phyloP scores from a whole-genome alignment of 78 protist genomes.

The Dictyostelium brefeldianum region DNA sequence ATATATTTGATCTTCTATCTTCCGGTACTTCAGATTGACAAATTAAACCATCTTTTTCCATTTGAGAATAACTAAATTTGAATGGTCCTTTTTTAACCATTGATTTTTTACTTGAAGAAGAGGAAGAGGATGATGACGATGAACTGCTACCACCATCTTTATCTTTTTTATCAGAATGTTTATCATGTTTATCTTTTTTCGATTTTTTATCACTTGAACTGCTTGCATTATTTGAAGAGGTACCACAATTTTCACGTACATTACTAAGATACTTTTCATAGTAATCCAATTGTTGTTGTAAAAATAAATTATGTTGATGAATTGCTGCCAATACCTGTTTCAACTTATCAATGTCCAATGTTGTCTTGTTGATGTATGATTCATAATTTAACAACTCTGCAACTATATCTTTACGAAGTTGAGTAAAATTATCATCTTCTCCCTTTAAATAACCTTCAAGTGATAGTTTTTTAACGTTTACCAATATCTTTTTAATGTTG shows the following conservation, averaged over 20 bases:
- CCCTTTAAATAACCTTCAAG: not conserved
- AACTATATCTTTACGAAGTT: constrained; percentile 65
- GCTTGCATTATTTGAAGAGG: not conserved
- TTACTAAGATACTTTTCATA: constrained; percentile 80
- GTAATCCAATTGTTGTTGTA: constrained; percentile 73
- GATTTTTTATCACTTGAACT: not conserved
- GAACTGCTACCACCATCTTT: not conserved
- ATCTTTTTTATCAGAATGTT: not conserved
- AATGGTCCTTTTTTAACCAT: constrained; percentile 59
- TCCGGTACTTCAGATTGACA: constrained; percentile 85
- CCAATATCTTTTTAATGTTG: constrained; percentile 49
- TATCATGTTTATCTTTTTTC: constrained; percentile 32
- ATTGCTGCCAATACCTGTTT: constrained; percentile 51
- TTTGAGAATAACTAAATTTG: constrained; percentile 72
- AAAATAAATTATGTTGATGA: constrained; percentile 73
- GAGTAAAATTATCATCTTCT: constrained; percentile 64
- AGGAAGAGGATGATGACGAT: not conserved
- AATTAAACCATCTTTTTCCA: constrained; percentile 87
- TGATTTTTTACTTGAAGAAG: not conserved
- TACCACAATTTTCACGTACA: constrained; percentile 71
- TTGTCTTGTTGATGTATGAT: constrained; percentile 28
- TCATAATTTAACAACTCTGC: constrained; percentile 68
- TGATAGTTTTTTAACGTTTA: constrained; percentile 54
- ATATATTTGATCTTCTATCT: constrained; percentile 78
- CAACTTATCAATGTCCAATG: constrained; percentile 53